Evolutionary conservation across 345 rosid species (phyloP).

Genomic region (Syzygium jambos): DNA sequence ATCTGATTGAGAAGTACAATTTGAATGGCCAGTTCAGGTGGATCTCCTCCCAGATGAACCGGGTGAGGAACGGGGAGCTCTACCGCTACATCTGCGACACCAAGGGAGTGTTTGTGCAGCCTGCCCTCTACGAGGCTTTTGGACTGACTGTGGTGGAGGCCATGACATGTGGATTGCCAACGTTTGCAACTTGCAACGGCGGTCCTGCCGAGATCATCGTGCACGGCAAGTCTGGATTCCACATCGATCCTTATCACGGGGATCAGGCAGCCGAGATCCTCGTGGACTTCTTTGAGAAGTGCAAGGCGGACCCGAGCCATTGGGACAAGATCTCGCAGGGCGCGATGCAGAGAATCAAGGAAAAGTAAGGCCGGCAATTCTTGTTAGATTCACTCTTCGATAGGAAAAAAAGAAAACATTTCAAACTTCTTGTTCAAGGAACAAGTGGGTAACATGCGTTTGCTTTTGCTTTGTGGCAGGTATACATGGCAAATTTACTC

Average conservation of each 20-base stretch:
- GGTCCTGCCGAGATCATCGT: constrained; percentile 99
- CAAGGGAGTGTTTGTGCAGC: constrained; percentile 89
- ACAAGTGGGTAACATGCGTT: not conserved
- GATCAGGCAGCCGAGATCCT: constrained; percentile 72
- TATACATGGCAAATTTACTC: constrained; percentile 95
- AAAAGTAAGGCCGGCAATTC: constrained; percentile 42
- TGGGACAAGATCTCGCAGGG: constrained; percentile 74
- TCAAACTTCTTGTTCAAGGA: not conserved
- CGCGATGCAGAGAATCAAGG: constrained; percentile 73
- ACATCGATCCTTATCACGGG: constrained; percentile 94
- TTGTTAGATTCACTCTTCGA: not conserved
- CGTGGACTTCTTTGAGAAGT: constrained; percentile 66
- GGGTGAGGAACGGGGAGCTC: constrained; percentile 79
- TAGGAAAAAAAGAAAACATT: not conserved
- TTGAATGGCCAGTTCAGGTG: constrained; percentile 86
- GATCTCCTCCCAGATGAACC: constrained; percentile 92
- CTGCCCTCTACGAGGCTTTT: constrained; percentile 80
- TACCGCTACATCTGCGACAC: constrained; percentile 80
- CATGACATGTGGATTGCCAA: constrained; percentile 89
- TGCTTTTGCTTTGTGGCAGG: constrained; percentile 18
- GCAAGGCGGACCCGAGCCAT: constrained; percentile 56
- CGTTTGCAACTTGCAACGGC: constrained; percentile 84
- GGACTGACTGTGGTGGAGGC: constrained; percentile 93
- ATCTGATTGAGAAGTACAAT: constrained; percentile 55
- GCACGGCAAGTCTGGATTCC: constrained; percentile 80